phyloP scores from a whole-genome alignment of 2,329 filamentous ascomycete genomes.

The Cercospora sojina region DNA sequence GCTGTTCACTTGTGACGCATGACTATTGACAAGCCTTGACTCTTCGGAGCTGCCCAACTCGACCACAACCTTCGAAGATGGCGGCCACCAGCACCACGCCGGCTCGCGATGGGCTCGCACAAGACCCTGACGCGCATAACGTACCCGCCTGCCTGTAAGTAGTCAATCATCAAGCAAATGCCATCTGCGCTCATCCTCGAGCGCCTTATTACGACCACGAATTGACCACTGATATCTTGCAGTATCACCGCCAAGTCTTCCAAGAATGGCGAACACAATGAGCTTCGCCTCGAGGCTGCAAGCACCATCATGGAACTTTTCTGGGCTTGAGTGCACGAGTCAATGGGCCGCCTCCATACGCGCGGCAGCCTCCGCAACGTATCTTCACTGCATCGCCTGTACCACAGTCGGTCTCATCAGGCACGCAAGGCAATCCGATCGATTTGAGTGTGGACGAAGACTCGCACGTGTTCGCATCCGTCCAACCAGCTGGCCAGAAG shows the following conservation, averaged over 20 bases:
- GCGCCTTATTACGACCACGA: not conserved
- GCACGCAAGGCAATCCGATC: not conserved
- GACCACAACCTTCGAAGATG: not conserved
- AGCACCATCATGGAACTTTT: not conserved
- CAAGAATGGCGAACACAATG: not conserved
- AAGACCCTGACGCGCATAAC: not conserved
- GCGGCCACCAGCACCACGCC: not conserved
- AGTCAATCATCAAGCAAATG: not conserved
- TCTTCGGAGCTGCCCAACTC: not conserved
- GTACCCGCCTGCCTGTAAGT: not conserved
- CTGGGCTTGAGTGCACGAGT: not conserved
- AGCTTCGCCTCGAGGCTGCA: not conserved
- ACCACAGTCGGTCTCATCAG: not conserved
- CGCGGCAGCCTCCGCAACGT: not conserved
- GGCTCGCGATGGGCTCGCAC: not conserved
- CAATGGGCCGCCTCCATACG: not conserved
- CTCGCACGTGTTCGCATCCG: not conserved
- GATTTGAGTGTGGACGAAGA: not conserved
- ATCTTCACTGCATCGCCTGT: not conserved
- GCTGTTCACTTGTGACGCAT: not conserved
- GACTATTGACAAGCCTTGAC: not conserved
- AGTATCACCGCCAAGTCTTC: not conserved
- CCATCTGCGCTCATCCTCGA: not conserved
- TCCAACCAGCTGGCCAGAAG: not conserved
- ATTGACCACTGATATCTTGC: not conserved